phyloP scores from a whole-genome alignment of 345 rosid genomes.

The Gossypium sturtianum region DNA sequence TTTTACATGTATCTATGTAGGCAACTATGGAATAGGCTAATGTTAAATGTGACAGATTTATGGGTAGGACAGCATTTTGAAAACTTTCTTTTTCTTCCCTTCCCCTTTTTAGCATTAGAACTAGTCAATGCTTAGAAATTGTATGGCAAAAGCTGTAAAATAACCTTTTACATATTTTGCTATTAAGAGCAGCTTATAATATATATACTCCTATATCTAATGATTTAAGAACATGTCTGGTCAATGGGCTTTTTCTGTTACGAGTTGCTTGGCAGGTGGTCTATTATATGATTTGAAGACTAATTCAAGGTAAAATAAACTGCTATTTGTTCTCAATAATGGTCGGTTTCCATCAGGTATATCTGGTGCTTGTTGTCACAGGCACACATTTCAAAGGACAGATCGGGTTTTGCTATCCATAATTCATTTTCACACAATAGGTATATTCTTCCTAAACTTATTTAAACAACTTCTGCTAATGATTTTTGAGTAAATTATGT shows the following conservation, averaged over 20 bases:
- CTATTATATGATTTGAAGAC: too few species aligned
- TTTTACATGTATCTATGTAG: conserved; percentile 33
- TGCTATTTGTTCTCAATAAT: too few species aligned
- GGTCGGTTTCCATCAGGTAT: too few species aligned
- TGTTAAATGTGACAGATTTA: conserved; percentile 20
- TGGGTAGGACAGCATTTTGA: conserved; percentile 24
- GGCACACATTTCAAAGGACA: too few species aligned
- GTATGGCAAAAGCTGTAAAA: conserved; percentile 25
- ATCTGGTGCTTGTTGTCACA: too few species aligned
- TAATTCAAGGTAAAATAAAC: too few species aligned
- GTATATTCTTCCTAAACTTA: too few species aligned
- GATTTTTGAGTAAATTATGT: too few species aligned
- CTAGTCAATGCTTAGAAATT: conserved; percentile 14
- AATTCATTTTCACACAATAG: too few species aligned
- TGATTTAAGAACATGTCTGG: not conserved
- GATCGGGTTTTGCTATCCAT: too few species aligned
- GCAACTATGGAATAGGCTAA: conserved; percentile 24
- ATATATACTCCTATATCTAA: too few species aligned
- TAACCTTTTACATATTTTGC: not conserved
- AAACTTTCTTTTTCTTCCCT: not conserved
- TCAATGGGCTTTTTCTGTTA: not conserved
- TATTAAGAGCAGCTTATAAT: not conserved
- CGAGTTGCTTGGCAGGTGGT: not conserved
- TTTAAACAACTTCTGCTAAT: too few species aligned
- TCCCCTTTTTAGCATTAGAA: conserved; percentile 8